Percentiles rank a stretch among this genome's conserved stretches.
Conservation (phyloP, 768 basidiomycete genomes). For the Pisolithus microcarpus region DNA sequence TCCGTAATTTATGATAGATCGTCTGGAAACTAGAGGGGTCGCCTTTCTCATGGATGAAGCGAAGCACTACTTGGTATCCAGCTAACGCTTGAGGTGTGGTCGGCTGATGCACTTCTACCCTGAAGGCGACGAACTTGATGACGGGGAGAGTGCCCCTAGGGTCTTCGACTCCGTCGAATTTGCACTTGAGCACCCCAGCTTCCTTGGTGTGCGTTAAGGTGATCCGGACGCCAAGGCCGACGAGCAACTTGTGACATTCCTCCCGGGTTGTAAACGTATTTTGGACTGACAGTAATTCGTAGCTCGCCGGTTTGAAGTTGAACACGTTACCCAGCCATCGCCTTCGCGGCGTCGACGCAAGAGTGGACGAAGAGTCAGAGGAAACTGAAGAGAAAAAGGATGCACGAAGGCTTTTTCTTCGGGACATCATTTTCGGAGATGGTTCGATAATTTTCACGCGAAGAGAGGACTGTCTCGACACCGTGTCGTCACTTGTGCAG, state of each 20-base stretch:
- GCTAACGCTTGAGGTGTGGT: conserved; percentile 34
- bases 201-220: conserved; percentile 58
- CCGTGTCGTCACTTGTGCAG: conserved; percentile 26
- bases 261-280: conserved; percentile 60
- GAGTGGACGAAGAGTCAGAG: conserved; percentile 40
- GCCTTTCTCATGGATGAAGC: conserved; percentile 80
- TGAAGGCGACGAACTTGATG: conserved; percentile 72
- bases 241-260: conserved; percentile 68
- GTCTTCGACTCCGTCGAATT: conserved; percentile 59
- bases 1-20: conserved; percentile 56
- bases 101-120: conserved; percentile 60
- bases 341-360: conserved; percentile 42
- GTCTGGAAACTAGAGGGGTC: conserved; percentile 75
- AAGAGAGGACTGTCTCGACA: conserved; percentile 14
- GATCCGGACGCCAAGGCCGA: conserved; percentile 63
- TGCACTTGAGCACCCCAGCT: conserved; percentile 67
- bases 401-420: conserved; percentile 15
- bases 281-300: conserved; percentile 49
- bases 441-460: conserved; percentile 54
- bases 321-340: conserved; percentile 88
- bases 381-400: conserved; percentile 32
- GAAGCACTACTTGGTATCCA: conserved; percentile 52
- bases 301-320: conserved; percentile 67
- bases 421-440: conserved; percentile 30
- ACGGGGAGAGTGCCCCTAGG: conserved; percentile 44